Base-by-base conservation (phyloP, 768 basidiomycete species). In the Mycena vulgaris region DNA sequence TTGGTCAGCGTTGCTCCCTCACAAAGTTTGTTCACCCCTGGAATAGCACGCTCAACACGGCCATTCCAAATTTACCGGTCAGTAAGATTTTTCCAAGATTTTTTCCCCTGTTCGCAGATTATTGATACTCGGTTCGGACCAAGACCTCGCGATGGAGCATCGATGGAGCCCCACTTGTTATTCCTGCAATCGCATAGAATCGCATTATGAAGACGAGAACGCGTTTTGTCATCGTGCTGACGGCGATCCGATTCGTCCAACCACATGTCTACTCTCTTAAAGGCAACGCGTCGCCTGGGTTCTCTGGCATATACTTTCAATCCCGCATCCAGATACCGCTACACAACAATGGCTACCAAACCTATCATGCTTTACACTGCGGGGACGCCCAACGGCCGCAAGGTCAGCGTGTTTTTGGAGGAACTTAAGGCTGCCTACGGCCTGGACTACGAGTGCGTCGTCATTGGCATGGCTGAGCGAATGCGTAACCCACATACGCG, bases 331-430 rank as follows among this genome's bases (percentile, higher is more conserved):
- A 59, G 58, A 33, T 70, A 70, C 48, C 21, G 42, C 62, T 30
- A 37, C 55, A 45, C 72, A 14, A 66, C 65, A 30, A 72, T 69
- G 58, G 61, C 74, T 17, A 16, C 55, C 51, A 68, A 77, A 51
- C 78, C 80, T 14, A 75, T 78, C 42, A 65, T 78, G 69, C 81
- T 88, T 13, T 86, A 87, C 75, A 87, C 86, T 0, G 81, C 76
- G 14, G 76, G 79, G 3, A 91, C 90, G 1, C 90, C 90, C 3
- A 92, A 92, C 77, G 89, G 88, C 17, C 76, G 76, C 66, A 84
- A 88, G 73, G 81, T 83, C n/a, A 85, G 87, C 1, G 80, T 88
- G 59, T 81, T 87, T 55, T 84, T 91, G n/a, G 90, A 92, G 75
- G 92, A 92, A 75, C 86, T 92, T 19, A 81, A 78, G 60, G 70